Conservation (phyloP, 106 monocot genomes). For the Apostasia shenzhenica region DNA sequence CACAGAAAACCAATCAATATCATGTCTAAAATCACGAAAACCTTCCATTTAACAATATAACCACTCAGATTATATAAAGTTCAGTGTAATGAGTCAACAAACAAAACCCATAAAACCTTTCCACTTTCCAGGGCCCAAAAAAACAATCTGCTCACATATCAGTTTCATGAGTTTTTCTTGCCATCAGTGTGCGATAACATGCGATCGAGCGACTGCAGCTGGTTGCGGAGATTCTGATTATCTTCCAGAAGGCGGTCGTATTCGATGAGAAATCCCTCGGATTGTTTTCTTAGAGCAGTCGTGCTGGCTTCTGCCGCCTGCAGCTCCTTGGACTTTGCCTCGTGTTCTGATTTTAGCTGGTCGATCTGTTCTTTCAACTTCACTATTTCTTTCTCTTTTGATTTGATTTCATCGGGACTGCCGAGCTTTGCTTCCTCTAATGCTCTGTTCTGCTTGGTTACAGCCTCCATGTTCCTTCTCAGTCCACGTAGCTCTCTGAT, state of each 20-base stretch:
- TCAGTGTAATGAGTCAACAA: too few species aligned
- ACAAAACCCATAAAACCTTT: too few species aligned
- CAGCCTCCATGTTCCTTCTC: conserved; percentile 58
- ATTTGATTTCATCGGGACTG: conserved; percentile 29
- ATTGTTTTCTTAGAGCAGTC: conserved; percentile 56
- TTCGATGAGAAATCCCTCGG: conserved; percentile 62
- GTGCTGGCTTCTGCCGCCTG: conserved; percentile 50
- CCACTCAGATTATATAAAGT: too few species aligned
- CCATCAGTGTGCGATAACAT: conserved; percentile 47
- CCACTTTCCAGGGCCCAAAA: too few species aligned
- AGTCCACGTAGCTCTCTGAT: conserved; percentile 56
- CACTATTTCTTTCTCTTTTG: conserved; percentile 34
- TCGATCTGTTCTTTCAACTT: conserved; percentile 37
- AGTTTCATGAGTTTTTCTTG: conserved; percentile 44
- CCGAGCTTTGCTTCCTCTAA: conserved; percentile 63
- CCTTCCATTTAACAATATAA: too few species aligned
- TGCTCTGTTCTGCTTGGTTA: conserved; percentile 49
- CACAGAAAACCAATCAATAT: too few species aligned
- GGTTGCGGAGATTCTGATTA: conserved; percentile 55
- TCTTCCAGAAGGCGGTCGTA: conserved; percentile 73
- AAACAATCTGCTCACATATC: too few species aligned
- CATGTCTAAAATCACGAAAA: too few species aligned
- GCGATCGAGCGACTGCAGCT: conserved; percentile 64
- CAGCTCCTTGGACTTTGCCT: conserved; percentile 28
- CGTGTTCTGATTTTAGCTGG: conserved; percentile 26